Evolutionary conservation across 1,139 yeast genomes (phyloP).

Genomic region (Arxiozyma telluris): DNA sequence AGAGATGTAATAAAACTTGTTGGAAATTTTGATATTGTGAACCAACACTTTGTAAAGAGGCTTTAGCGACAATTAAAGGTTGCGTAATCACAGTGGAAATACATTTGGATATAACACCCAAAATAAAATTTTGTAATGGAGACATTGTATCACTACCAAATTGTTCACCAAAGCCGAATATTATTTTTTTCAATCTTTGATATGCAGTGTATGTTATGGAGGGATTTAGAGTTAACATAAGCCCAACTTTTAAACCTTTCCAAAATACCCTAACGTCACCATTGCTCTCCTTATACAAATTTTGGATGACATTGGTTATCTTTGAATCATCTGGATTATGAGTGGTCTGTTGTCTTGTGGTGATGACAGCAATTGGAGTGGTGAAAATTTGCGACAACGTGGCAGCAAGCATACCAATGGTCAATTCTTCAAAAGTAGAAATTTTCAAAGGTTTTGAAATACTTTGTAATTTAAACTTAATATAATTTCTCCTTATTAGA

Average conservation of each 20-base stretch:
- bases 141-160: conserved; percentile 30
- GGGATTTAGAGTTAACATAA: conserved; percentile 74
- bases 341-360: conserved; percentile 76
- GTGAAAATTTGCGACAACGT: conserved; percentile 77
- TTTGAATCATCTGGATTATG: conserved; percentile 31
- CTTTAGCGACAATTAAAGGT: conserved; percentile 79
- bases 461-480: conserved; percentile 33
- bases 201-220: conserved; percentile 81
- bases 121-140: conserved; percentile 59
- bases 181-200: conserved; percentile 50
- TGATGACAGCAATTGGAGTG: conserved; percentile 72
- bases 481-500: conserved; percentile 53
- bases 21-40: conserved; percentile 41
- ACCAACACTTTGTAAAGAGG: conserved; percentile 57
- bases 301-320: conserved; percentile 39
- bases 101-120: conserved; percentile 75
- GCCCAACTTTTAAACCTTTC: conserved; percentile 76
- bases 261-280: conserved; percentile 52
- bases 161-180: conserved; percentile 25
- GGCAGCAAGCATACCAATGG: conserved; percentile 79
- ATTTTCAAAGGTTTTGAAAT: conserved; percentile 4
- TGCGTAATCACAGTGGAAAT: conserved; percentile 76
- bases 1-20: conserved; percentile 43
- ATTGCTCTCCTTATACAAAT: conserved; percentile 60
- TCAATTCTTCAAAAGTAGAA: conserved; percentile 59